Evolutionary conservation across 768 basidiomycete species (phyloP).

Genomic region (Leccinum obscurum): DNA sequence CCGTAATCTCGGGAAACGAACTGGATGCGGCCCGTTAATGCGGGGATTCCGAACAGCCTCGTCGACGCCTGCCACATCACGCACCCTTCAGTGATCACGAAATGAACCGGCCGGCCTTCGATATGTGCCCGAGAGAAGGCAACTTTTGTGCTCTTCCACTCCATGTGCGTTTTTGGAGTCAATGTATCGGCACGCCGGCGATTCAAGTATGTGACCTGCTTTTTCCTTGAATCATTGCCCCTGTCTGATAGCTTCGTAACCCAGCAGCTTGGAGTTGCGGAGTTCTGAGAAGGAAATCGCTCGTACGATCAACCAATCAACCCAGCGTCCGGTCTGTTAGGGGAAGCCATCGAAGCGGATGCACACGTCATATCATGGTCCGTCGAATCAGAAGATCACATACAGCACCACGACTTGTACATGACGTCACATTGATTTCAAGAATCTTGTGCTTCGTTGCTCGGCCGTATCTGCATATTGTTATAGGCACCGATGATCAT

Average conservation of each 20-base stretch:
- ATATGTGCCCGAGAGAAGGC: no score
- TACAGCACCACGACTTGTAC: neutral
- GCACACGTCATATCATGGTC: neutral
- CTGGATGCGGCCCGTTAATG: neutral
- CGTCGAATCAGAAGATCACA: neutral
- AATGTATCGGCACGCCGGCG: no score
- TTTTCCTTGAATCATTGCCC: no score
- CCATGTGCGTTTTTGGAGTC: no score
- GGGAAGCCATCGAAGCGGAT: neutral
- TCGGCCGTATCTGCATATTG: no score
- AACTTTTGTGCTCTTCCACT: no score
- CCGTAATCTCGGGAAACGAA: no score
- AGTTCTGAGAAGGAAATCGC: neutral
- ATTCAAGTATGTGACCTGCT: no score
- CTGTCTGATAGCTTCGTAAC: neutral
- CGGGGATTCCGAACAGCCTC: neutral
- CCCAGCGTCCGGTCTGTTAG: neutral
- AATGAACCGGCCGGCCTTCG: no score
- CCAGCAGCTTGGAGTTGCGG: neutral
- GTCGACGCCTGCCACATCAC: no score
- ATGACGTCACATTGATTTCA: neutral
- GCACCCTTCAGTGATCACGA: neutral
- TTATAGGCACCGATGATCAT: no score
- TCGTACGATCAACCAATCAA: neutral
- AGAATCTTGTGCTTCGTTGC: neutral